Evolutionary conservation across 495 filamentous ascomycete genomes (phyloP).

Genomic region (Penicillium cosmopolitanum): DNA sequence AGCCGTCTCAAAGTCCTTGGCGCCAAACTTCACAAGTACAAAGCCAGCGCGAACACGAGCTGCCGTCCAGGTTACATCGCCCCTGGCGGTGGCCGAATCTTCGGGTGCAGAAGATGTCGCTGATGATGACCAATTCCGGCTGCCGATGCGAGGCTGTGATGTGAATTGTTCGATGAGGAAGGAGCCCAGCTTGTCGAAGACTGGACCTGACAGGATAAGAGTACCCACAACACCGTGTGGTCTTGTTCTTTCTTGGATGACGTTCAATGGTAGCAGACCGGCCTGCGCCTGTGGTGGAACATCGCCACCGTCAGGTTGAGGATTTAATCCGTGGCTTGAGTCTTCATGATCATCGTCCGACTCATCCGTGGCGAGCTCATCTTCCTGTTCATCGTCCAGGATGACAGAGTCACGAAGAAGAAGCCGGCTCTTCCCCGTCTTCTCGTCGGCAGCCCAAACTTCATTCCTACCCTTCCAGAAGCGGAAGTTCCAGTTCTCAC

Average conservation of each 20-base stretch:
- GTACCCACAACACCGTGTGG: conserved; percentile 75
- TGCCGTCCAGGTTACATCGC: conserved; percentile 81
- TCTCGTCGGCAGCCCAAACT: conserved; percentile 63
- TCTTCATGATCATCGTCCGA: conserved; percentile 19
- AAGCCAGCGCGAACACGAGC: conserved; percentile 77
- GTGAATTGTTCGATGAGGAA: conserved; percentile 79
- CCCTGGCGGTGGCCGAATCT: conserved; percentile 46
- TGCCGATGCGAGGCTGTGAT: conserved; percentile 78
- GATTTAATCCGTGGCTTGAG: conserved; percentile 10
- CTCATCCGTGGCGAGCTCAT: conserved; percentile 32
- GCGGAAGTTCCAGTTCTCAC: conserved; percentile 86
- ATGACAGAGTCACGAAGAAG: conserved; percentile 82
- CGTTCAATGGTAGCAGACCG: conserved; percentile 29
- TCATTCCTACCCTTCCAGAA: conserved; percentile 85
- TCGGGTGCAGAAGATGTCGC: conserved; percentile 34
- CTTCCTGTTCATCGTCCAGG: conserved; percentile 57
- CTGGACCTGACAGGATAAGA: conserved; percentile 75
- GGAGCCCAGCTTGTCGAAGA: conserved; percentile 64
- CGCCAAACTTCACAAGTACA: conserved; percentile 85
- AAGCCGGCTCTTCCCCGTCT: conserved; percentile 55
- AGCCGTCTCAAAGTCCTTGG: conserved; percentile 62
- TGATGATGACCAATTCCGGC: conserved; percentile 69
- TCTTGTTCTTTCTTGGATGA: conserved; percentile 46
- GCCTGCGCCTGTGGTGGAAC: conserved; percentile 22
- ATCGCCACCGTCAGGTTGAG: conserved; percentile 20